Evolutionary conservation across 345 rosid species (phyloP).

Genomic region (Populus tremula): DNA sequence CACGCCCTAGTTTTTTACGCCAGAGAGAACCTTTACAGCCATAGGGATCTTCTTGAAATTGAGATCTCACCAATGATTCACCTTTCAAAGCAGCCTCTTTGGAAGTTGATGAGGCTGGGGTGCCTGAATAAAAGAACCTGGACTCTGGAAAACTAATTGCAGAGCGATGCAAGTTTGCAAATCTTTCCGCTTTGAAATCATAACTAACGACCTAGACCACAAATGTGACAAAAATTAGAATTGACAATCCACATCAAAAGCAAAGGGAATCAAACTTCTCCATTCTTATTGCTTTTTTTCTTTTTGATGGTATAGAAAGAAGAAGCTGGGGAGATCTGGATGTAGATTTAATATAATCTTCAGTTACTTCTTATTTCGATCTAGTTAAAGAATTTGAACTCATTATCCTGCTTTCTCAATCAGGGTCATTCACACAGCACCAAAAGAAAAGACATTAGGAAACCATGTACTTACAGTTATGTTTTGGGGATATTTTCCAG

Average conservation of each 20-base stretch:
- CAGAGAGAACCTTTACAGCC: constrained; percentile 77
- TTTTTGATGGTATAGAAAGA: neutral
- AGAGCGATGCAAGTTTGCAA: constrained; percentile 70
- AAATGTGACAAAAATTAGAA: neutral
- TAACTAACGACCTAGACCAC: constrained; percentile 76
- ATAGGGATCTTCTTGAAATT: constrained; percentile 80
- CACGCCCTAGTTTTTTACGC: constrained; percentile 82
- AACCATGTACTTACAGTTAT: constrained; percentile 64
- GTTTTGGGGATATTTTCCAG: constrained; percentile 79
- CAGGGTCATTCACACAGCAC: neutral
- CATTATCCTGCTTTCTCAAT: too few species aligned
- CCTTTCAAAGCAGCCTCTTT: constrained; percentile 75
- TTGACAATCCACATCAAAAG: neutral
- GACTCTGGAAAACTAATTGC: constrained; percentile 80
- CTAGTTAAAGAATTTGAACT: neutral
- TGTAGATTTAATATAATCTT: too few species aligned
- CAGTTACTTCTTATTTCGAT: neutral
- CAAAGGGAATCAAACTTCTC: neutral
- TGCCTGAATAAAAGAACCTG: constrained; percentile 69
- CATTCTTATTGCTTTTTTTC: neutral
- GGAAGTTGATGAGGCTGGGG: constrained; percentile 58
- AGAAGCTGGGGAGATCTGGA: neutral
- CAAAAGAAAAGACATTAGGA: neutral
- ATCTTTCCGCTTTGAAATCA: constrained; percentile 86
- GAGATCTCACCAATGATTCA: constrained; percentile 75